phyloP scores from a whole-genome alignment of 257 asterid genomes.

The Paulownia fortunei region DNA sequence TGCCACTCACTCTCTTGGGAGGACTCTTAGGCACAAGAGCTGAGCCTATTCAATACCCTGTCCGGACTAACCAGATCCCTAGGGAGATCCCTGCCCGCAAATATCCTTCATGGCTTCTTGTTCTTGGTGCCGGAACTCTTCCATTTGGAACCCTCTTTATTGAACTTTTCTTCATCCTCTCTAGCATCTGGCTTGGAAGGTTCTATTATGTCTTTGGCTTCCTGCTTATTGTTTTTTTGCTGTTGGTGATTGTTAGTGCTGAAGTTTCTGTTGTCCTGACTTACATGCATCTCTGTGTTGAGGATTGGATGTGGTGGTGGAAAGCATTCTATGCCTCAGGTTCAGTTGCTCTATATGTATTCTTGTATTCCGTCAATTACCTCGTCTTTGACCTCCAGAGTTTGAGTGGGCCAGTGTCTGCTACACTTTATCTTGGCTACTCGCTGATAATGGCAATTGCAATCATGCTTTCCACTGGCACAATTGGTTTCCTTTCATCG shows the following conservation, averaged over 20 bases:
- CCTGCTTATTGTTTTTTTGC: slow-evolving; percentile 59
- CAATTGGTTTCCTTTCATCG: slow-evolving; percentile 75
- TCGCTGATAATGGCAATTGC: slow-evolving; percentile 74
- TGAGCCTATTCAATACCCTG: slow-evolving; percentile 67
- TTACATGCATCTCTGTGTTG: slow-evolving; percentile 86
- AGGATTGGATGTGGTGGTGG: slow-evolving; percentile 99
- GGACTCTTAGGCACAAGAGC: slow-evolving; percentile 65
- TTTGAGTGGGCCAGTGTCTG: slow-evolving; percentile 80
- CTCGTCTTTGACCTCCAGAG: slow-evolving; percentile 81
- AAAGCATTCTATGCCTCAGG: slow-evolving; percentile 81
- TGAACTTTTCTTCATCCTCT: slow-evolving; percentile 82
- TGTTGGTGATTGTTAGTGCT: slow-evolving; percentile 73
- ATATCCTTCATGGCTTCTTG: slow-evolving; percentile 82
- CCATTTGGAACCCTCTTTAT: slow-evolving; percentile 90
- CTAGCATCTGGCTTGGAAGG: slow-evolving; percentile 85
- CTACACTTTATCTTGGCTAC: slow-evolving; percentile 74
- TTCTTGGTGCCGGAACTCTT: slow-evolving; percentile 88
- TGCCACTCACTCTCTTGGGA: slow-evolving; percentile 81
- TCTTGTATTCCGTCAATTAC: slow-evolving; percentile 76
- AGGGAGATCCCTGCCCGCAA: slow-evolving; percentile 76
- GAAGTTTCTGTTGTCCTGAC: slow-evolving; percentile 80
- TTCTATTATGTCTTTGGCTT: slow-evolving; percentile 83
- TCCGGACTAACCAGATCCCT: slow-evolving; percentile 78
- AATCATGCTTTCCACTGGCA: slow-evolving; percentile 74
- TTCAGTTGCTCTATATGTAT: slow-evolving; percentile 74